A percentile compares a stretch with the other conserved stretches of the same genome.
Evolutionary conservation across 495 filamentous ascomycete species (phyloP).

Genomic region (Aspergillus cavernicola): DNA sequence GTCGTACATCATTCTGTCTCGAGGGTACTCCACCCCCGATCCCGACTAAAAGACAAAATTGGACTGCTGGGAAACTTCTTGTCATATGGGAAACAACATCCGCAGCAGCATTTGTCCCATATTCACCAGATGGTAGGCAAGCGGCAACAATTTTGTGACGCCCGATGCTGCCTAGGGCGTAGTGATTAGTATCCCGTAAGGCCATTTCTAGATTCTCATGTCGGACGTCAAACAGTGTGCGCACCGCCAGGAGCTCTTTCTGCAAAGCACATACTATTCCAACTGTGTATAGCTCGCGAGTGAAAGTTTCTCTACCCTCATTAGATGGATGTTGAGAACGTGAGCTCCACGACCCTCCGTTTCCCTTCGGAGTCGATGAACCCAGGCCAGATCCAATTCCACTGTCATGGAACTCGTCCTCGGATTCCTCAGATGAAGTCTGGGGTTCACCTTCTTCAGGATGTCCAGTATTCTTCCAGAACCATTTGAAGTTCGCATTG

Average conservation of each 20-base stretch:
- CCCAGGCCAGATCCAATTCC: neutral
- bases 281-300: slow-evolving; percentile 23
- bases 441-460: neutral
- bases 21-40: slow-evolving; percentile 34
- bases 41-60: slow-evolving; percentile 29
- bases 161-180: slow-evolving; percentile 27
- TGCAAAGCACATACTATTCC: slow-evolving; percentile 33
- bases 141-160: slow-evolving; percentile 34
- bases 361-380: neutral
- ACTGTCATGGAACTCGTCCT: neutral
- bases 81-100: slow-evolving; percentile 21
- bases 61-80: slow-evolving; percentile 19
- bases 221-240: slow-evolving; percentile 24
- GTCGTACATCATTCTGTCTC: slow-evolving; percentile 24
- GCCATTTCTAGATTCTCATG: slow-evolving; percentile 16
- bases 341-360: too few relatives aligned
- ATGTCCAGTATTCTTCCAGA: neutral
- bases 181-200: slow-evolving; percentile 25
- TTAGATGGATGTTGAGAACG: too few relatives aligned
- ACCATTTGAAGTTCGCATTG: neutral
- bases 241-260: slow-evolving; percentile 26
- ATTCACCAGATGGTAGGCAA: slow-evolving; percentile 23
- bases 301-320: too few relatives aligned
- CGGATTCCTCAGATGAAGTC: neutral
- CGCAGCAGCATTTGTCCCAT: slow-evolving; percentile 27